These are phyloP conservation scores for Albizia julibrissin DNA, from an alignment of 306 rosid species.

Conservation along the genomic window DNA sequence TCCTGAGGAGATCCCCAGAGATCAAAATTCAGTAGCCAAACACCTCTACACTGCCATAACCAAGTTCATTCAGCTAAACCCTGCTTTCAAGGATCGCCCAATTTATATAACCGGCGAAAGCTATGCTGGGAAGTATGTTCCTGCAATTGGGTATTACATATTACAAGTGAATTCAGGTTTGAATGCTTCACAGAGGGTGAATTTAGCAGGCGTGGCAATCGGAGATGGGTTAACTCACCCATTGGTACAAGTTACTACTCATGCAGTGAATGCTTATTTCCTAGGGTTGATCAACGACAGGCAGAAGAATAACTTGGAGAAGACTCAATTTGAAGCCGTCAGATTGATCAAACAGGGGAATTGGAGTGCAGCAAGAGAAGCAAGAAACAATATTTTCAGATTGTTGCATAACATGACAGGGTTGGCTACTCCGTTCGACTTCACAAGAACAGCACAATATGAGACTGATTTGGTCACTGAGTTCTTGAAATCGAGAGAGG, in stretches of 20 bases:
- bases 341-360: slow-evolving; percentile 27
- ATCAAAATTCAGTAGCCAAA: slow-evolving; percentile 45
- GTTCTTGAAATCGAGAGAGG: no score
- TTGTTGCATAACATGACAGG: slow-evolving; percentile 55
- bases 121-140: slow-evolving; percentile 67
- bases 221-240: slow-evolving; percentile 73
- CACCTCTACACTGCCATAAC: slow-evolving; percentile 53
- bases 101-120: slow-evolving; percentile 62
- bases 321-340: slow-evolving; percentile 46
- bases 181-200: slow-evolving; percentile 29
- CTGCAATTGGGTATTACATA: slow-evolving; percentile 52
- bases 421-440: slow-evolving; percentile 59
- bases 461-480: slow-evolving; percentile 25
- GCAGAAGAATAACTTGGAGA: slow-evolving; percentile 52
- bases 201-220: slow-evolving; percentile 59
- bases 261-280: slow-evolving; percentile 50
- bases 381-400: slow-evolving; percentile 24
- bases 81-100: slow-evolving; percentile 45
- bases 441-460: slow-evolving; percentile 39
- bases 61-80: slow-evolving; percentile 34
- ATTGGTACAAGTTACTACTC: slow-evolving; percentile 45
- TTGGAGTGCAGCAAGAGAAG: slow-evolving; percentile 52
- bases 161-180: slow-evolving; percentile 37
- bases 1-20: slow-evolving; percentile 48
- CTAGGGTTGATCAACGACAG: slow-evolving; percentile 54